A percentile compares a stretch with the other conserved stretches of the same genome.
These are phyloP conservation scores for Saksenaea vasiformis DNA, from an alignment of 371 early-diverging fungal genomes.

Conservation along the genomic window DNA sequence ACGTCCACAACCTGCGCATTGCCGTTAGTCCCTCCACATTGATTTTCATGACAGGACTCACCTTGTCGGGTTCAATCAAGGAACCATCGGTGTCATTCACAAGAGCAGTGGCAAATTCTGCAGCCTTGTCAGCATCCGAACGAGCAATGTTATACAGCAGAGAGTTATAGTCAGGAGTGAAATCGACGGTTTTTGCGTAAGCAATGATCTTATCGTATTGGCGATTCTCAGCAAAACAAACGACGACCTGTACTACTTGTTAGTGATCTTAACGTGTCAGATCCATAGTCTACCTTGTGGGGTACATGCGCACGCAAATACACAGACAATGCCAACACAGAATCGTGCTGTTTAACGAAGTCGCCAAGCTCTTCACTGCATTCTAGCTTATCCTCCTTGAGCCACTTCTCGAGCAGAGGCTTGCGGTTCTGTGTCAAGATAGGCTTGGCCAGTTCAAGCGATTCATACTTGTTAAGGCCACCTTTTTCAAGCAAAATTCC, in stretches of 20 bases:
- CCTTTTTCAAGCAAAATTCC: conserved; percentile 95
- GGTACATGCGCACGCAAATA: conserved; percentile 94
- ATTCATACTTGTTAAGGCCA: conserved; percentile 93
- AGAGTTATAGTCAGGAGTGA: conserved; percentile 88
- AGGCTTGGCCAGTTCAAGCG: conserved; percentile 91
- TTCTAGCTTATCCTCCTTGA: conserved; percentile 96
- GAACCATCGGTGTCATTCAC: conserved; percentile 83
- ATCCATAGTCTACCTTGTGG: conserved; percentile 60
- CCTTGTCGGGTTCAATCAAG: conserved; percentile 84
- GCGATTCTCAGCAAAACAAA: conserved; percentile 96
- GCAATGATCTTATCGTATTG: conserved; percentile 95
- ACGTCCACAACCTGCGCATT: conserved; percentile 71
- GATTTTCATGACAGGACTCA: conserved; percentile 21
- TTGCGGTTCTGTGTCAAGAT: conserved; percentile 93
- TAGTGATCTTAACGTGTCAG: neutral
- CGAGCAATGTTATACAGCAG: conserved; percentile 91
- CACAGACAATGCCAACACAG: conserved; percentile 88
- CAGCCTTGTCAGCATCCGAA: conserved; percentile 90
- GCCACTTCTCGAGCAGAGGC: conserved; percentile 95
- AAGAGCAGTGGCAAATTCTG: conserved; percentile 90
- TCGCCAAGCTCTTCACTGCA: conserved; percentile 98
- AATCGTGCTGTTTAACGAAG: conserved; percentile 90
- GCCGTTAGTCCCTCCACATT: neutral
- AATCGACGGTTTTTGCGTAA: conserved; percentile 93
- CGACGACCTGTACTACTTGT: conserved; percentile 57